Conservation (phyloP, 345 rosid species). For the Eucalyptus curtisii region DNA sequence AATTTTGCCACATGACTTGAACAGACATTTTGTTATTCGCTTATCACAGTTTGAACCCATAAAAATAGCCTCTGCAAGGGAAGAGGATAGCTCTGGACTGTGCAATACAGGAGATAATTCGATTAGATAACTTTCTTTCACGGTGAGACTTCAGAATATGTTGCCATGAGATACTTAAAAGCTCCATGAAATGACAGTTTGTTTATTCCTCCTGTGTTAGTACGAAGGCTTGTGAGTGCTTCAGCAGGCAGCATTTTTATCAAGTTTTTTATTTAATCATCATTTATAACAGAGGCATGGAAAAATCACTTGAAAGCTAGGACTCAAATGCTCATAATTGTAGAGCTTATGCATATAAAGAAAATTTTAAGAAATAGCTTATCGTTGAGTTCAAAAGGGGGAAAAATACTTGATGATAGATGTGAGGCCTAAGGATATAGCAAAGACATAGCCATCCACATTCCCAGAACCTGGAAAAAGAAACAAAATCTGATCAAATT, state of each 20-base stretch:
- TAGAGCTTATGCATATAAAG: background rate
- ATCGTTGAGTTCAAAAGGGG: background rate
- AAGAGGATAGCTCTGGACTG: background rate
- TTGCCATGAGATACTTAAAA: background rate
- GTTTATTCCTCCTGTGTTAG: background rate
- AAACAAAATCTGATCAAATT: background rate
- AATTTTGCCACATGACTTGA: background rate
- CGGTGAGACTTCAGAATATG: background rate
- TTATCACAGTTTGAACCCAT: background rate
- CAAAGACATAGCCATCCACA: slow-evolving; percentile 54
- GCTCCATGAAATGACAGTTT: background rate
- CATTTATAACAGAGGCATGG: background rate
- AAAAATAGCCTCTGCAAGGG: background rate
- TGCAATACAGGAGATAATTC: background rate
- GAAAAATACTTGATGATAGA: slow-evolving; percentile 61
- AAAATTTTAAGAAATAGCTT: background rate
- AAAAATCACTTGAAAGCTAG: background rate
- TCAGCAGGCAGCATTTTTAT: background rate
- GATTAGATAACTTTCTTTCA: background rate
- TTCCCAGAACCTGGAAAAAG: slow-evolving; percentile 44
- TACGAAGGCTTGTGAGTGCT: background rate
- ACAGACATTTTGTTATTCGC: background rate
- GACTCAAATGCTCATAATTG: background rate
- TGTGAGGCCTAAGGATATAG: slow-evolving; percentile 54
- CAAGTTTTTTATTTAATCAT: background rate